Conservation (phyloP, 2,329 filamentous ascomycete genomes). For the Talaromyces islandicus region DNA sequence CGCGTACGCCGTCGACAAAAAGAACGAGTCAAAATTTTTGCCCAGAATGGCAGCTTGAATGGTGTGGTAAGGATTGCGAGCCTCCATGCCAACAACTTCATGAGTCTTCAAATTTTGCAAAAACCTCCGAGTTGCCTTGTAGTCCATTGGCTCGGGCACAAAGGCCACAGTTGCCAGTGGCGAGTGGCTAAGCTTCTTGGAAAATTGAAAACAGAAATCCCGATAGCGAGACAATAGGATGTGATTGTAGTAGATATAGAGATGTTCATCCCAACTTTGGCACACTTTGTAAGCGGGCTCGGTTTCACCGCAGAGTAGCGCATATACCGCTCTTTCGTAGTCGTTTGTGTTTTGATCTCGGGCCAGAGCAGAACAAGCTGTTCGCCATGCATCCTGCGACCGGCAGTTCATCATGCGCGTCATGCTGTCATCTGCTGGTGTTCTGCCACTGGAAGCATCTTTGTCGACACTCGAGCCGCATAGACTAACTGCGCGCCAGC, state of each 20-base stretch:
- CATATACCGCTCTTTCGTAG: conserved; percentile 86
- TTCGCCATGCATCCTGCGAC: conserved; percentile 32
- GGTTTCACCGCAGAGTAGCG: conserved; percentile 79
- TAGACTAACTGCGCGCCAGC: conserved; percentile 81
- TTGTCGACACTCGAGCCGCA: conserved; percentile 49
- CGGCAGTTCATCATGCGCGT: conserved; percentile 38
- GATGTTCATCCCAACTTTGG: conserved; percentile 74
- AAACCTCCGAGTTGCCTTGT: conserved; percentile 33
- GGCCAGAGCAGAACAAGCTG: conserved; percentile 42
- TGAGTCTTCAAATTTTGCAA: conserved; percentile 29
- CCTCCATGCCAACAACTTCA: conserved; percentile 31
- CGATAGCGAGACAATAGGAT: conserved; percentile 75
- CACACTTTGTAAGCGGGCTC: conserved; percentile 71
- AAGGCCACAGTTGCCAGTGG: conserved; percentile 49
- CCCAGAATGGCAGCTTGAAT: conserved; percentile 40
- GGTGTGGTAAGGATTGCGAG: conserved; percentile 39
- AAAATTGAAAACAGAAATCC: conserved; percentile 49
- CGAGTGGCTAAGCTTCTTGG: conserved; percentile 45
- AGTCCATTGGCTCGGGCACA: conserved; percentile 49
- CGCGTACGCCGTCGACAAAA: conserved; percentile 35
- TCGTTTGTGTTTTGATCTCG: conserved; percentile 61
- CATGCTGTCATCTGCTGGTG: conserved; percentile 29
- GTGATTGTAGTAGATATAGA: conserved; percentile 87
- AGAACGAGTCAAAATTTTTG: conserved; percentile 37
- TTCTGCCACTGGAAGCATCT: conserved; percentile 20